phyloP scores from a whole-genome alignment of 306 rosid species.

The Dryas octopetala region DNA sequence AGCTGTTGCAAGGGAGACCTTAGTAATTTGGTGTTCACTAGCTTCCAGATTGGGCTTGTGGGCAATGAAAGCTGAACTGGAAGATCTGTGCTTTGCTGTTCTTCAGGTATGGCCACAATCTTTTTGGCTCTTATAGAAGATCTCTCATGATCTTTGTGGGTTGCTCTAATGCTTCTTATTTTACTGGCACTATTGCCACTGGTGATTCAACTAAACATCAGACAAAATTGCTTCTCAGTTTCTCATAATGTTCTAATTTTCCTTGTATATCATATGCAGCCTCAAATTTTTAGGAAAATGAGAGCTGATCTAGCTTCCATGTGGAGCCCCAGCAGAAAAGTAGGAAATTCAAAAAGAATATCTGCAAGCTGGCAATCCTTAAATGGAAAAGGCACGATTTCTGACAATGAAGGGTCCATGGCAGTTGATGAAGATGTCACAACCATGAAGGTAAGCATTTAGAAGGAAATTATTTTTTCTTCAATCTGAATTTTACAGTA shows the following conservation, averaged over 20 bases:
- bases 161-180: background rate
- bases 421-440: conserved; percentile 58
- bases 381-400: conserved; percentile 40
- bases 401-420: conserved; percentile 39
- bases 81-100: conserved; percentile 94
- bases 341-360: conserved; percentile 51
- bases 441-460: conserved; percentile 63
- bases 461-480: conserved; percentile 2
- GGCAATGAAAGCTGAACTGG: conserved; percentile 93
- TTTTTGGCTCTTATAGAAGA: conserved; percentile 12
- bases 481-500: background rate
- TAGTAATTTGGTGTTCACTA: conserved; percentile 93
- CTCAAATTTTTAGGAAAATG: conserved; percentile 78
- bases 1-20: conserved; percentile 95
- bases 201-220: background rate
- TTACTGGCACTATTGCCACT: background rate
- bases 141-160: background rate
- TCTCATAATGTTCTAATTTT: conserved; percentile 7
- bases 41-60: conserved; percentile 96
- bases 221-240: background rate
- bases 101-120: conserved; percentile 63
- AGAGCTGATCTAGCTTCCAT: conserved; percentile 87
- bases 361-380: conserved; percentile 45
- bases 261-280: conserved; percentile 54
- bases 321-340: conserved; percentile 72